phyloP scores from a whole-genome alignment of 768 basidiomycete species.

The Boletellus emodensis region DNA sequence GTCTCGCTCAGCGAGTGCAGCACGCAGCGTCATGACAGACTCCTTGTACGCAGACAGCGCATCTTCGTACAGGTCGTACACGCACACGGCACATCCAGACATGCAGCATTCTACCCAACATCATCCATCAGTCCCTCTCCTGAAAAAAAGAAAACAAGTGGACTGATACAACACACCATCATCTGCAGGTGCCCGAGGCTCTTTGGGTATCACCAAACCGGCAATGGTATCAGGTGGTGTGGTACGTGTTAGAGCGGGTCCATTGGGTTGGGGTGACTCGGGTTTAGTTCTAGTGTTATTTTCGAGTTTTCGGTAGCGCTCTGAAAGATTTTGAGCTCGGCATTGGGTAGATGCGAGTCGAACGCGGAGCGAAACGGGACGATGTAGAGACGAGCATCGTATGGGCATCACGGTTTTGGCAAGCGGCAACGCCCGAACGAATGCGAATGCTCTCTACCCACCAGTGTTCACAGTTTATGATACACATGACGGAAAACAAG shows the following conservation, averaged over 20 bases:
- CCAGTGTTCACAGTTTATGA: too few species aligned
- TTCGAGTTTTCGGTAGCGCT: slow-evolving; percentile 55
- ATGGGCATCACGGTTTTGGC: background rate
- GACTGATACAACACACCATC: slow-evolving; percentile 49
- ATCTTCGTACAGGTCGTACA: slow-evolving; percentile 85
- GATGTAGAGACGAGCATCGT: slow-evolving; percentile 1
- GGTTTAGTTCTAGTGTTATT: slow-evolving; percentile 46
- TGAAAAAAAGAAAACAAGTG: background rate
- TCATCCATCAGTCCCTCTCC: background rate
- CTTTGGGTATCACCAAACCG: slow-evolving; percentile 48
- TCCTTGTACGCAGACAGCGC: slow-evolving; percentile 59
- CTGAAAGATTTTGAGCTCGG: slow-evolving; percentile 59
- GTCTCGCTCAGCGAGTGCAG: slow-evolving; percentile 41
- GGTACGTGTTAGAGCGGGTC: background rate
- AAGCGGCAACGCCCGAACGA: background rate
- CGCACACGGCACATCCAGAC: slow-evolving; percentile 91
- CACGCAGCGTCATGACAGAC: slow-evolving; percentile 47
- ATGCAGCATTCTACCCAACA: slow-evolving; percentile 82
- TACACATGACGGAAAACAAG: too few species aligned
- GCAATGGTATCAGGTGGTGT: slow-evolving; percentile 14
- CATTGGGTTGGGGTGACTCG: slow-evolving; percentile 15
- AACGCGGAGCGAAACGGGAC: background rate
- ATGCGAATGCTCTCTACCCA: too few species aligned
- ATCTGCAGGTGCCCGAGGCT: slow-evolving; percentile 57
- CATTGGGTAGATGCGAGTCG: slow-evolving; percentile 9